phyloP scores from a whole-genome alignment of 1,139 yeast genomes.

The Hemisphaericaspora xylofermentans region DNA sequence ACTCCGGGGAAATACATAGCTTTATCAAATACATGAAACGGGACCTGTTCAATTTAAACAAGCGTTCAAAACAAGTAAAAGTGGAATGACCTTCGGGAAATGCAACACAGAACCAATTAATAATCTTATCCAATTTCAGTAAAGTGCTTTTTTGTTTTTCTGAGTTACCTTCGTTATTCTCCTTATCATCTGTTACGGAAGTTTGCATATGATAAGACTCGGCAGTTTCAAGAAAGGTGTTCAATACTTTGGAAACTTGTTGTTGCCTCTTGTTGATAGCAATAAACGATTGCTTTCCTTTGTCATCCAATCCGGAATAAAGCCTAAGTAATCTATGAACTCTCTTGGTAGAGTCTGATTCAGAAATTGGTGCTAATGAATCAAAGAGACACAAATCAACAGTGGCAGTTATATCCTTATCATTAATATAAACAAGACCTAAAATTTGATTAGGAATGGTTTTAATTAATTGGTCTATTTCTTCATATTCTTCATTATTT shows the following conservation, averaged over 20 bases:
- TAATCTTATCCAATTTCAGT: slow-evolving; percentile 51
- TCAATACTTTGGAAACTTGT: slow-evolving; percentile 48
- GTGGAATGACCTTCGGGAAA: slow-evolving; percentile 56
- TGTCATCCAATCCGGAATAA: slow-evolving; percentile 50
- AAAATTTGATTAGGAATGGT: slow-evolving; percentile 69
- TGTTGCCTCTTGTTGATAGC: slow-evolving; percentile 72
- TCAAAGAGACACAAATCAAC: slow-evolving; percentile 67
- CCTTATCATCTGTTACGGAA: slow-evolving; percentile 37
- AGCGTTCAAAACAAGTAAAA: slow-evolving; percentile 47
- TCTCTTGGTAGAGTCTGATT: slow-evolving; percentile 44
- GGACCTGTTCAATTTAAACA: slow-evolving; percentile 54
- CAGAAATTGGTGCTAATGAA: slow-evolving; percentile 55
- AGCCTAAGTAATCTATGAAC: slow-evolving; percentile 55
- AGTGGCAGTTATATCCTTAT: slow-evolving; percentile 61
- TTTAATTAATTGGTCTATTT: slow-evolving; percentile 34
- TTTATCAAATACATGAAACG: slow-evolving; percentile 57
- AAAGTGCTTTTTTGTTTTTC: slow-evolving; percentile 19
- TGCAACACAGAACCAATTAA: slow-evolving; percentile 63
- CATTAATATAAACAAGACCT: slow-evolving; percentile 74
- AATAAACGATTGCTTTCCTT: slow-evolving; percentile 60
- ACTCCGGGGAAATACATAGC: slow-evolving; percentile 53
- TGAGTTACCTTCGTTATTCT: slow-evolving; percentile 27
- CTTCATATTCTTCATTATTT: slow-evolving; percentile 26
- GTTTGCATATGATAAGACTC: slow-evolving; percentile 31
- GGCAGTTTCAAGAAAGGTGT: slow-evolving; percentile 33